Conservation (phyloP, 257 asterid species). For the Solanum lignicaule region DNA sequence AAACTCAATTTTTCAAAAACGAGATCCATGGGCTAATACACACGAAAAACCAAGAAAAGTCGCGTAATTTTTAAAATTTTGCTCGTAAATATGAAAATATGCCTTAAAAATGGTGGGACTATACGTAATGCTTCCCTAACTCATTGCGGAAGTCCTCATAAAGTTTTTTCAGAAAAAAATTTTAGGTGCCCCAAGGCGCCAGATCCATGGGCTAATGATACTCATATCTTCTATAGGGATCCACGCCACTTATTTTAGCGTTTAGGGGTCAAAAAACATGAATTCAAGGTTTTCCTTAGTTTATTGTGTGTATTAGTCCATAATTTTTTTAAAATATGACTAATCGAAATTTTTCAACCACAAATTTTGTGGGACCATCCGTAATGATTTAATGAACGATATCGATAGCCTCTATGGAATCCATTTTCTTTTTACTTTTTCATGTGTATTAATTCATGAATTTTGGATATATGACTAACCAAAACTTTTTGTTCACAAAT, state of each 20-base stretch:
- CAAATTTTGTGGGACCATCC: neutral
- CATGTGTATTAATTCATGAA: neutral
- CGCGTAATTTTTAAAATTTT: no score
- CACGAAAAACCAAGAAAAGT: no score
- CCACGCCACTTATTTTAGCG: no score
- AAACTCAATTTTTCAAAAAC: no score
- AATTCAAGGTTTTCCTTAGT: no score
- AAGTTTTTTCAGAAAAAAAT: fast-evolving
- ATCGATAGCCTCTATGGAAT: neutral
- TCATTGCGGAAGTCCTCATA: neutral
- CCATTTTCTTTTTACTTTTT: neutral
- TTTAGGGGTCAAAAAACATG: no score
- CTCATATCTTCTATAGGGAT: no score
- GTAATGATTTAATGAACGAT: neutral
- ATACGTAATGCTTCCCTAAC: neutral
- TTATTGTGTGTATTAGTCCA: neutral
- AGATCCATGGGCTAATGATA: neutral
- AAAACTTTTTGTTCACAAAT: neutral
- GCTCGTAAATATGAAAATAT: neutral
- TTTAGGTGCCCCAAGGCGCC: no score
- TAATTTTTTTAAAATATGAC: no score
- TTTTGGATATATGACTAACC: neutral
- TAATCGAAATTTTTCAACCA: no score
- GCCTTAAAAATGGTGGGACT: neutral
- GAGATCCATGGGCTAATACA: neutral